Percentiles rank a stretch among this genome's conserved stretches.
Conservation (phyloP, 202 grass and related monocot species). For the Zoysia matrella region DNA sequence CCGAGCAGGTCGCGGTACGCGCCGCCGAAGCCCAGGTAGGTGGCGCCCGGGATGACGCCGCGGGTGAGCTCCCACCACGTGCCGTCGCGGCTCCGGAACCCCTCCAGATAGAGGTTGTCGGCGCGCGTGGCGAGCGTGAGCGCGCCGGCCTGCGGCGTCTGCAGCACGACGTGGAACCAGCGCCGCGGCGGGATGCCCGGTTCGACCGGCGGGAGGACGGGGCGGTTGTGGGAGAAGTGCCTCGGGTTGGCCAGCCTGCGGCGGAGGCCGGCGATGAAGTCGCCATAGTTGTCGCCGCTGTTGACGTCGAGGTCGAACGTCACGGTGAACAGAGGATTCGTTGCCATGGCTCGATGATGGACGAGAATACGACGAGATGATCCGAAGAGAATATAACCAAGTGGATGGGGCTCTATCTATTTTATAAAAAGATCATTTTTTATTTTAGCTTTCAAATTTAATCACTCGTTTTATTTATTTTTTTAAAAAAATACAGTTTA, state of each 20-base stretch:
- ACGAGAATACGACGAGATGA: too few relatives aligned
- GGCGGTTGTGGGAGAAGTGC: slow-evolving; percentile 34
- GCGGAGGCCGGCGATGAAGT: slow-evolving; percentile 3
- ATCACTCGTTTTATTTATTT: too few relatives aligned
- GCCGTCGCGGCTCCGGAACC: slow-evolving; percentile 32
- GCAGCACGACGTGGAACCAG: slow-evolving; percentile 36
- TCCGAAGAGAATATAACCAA: too few relatives aligned
- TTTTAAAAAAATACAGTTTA: too few relatives aligned
- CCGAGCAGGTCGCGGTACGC: slow-evolving; percentile 41
- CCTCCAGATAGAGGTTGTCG: slow-evolving; percentile 48
- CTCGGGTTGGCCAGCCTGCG: neutral
- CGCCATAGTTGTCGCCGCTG: slow-evolving; percentile 24
- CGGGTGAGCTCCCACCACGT: slow-evolving; percentile 40
- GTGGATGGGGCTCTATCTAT: too few relatives aligned
- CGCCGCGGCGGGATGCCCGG: neutral
- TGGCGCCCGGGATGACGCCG: neutral
- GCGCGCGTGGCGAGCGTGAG: slow-evolving; percentile 18
- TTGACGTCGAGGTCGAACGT: slow-evolving; percentile 1
- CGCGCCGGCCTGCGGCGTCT: neutral
- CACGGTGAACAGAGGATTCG: slow-evolving; percentile 9
- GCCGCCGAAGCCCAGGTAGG: slow-evolving; percentile 29
- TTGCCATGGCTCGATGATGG: neutral
- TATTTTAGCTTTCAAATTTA: too few relatives aligned
- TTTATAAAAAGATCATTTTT: too few relatives aligned
- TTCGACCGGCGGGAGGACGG: slow-evolving; percentile 26